Evolutionary conservation across 2,329 filamentous ascomycete species (phyloP), one percentile per base, ranked within the genome.

Genomic region (Ascochyta clinopodiicola): DNA sequence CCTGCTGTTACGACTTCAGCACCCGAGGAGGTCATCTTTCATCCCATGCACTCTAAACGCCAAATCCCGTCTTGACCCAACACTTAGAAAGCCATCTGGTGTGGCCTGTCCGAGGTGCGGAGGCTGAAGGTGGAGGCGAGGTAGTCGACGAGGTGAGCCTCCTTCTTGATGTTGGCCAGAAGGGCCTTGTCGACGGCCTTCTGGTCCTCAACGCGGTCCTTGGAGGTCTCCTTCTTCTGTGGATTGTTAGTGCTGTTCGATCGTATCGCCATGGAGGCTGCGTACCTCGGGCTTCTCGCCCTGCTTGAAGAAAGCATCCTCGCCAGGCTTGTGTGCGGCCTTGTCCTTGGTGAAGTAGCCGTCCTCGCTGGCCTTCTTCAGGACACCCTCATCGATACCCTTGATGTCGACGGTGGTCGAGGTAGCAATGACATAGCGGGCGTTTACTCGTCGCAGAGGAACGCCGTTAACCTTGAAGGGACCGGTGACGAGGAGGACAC

Each of bases 391-490:
- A 82, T 98, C 94, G 73, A 99, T 82, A 76, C 92, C 91, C 69
- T 85, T 83, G 76, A 99, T 81, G 79, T 94, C 89, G 77, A 96
- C 86, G 82, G 89, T 91, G 79, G 88, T 88, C 75, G 89, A 92
- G 76, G 91, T 96, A 77, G 91, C 91, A 79, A 96, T 96, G 78
- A 96, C 91, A 83, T 95, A 96, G 82, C 91, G 89, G 79, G 91
- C 85, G 85, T 96, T 96, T 79, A 96, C 91, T 81, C 85, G 88
- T 83, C 95, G 90, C 77, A 99, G 89, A 73, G 95, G 95, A 69
- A 99, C 95, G 82, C 95, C 95, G 86, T 99, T 99, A 85, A 99
- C 90, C 90, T 98, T 99, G 91, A 98, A 99, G 79, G 95, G 95
- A 76, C 95, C 95, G 79, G 95, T 99, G 76, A 99, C 92, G 80